These are phyloP conservation scores for Camelina neglecta DNA, from an alignment of 345 rosid species.

Conservation along the genomic window DNA sequence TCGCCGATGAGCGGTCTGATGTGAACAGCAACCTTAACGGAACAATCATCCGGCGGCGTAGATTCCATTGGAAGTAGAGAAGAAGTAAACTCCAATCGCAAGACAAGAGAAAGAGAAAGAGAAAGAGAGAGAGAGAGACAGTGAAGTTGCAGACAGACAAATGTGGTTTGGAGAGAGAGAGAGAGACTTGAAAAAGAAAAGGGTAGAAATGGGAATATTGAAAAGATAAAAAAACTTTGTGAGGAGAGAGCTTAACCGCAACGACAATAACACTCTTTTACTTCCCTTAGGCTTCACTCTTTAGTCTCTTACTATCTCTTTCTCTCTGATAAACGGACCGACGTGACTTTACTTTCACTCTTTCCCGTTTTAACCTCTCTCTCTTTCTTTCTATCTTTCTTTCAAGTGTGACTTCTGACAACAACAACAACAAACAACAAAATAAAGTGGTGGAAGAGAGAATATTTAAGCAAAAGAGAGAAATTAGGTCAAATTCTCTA, in stretches of 20 bases:
- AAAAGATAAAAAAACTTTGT: conserved; percentile 1
- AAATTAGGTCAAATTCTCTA: conserved; percentile 10
- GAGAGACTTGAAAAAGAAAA: conserved; percentile 31
- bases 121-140: conserved; percentile 51
- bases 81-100: conserved; percentile 14
- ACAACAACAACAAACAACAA: too few species aligned
- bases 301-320: conserved; percentile 25
- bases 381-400: neutral
- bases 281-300: conserved; percentile 74
- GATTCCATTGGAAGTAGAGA: conserved; percentile 53
- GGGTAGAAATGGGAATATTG: conserved; percentile 56
- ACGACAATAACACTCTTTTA: conserved; percentile 65
- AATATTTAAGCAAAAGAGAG: conserved; percentile 8
- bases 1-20: conserved; percentile 96
- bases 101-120: neutral
- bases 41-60: conserved; percentile 73
- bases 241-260: conserved; percentile 49
- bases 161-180: conserved; percentile 39
- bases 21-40: conserved; percentile 96
- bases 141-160: conserved; percentile 51
- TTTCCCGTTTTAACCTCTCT: conserved; percentile 54
- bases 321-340: conserved; percentile 27
- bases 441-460: neutral
- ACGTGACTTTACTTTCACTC: conserved; percentile 53
- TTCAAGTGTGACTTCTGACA: conserved; percentile 20